Base-by-base conservation (phyloP, 805 yeast species). In the Jamesozyma piceae region DNA sequence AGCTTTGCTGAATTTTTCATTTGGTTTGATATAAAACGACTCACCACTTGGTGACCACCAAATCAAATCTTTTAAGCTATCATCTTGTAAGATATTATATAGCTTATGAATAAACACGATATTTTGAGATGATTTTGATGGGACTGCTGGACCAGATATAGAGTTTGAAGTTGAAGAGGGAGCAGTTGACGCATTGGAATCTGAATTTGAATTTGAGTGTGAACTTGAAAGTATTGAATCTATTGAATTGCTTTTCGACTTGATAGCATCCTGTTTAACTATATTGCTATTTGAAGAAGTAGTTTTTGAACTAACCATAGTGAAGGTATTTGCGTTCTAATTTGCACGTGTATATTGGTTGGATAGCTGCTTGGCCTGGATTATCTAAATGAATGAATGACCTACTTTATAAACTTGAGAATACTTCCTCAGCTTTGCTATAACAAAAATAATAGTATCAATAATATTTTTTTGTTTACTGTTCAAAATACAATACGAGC, bases 21-120 rank as follows among this genome's bases (percentile, higher is more conserved):
- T 81, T 0, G 96, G 96, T 4, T 75, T 65, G n/a, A 90, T 77
- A 43, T 78, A 74, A 53, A 92, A 92, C 4, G 89, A 76, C 38
- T 80, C 84, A 46, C 75, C 75, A 10, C 77, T 55, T 10, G 75
- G 69, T 1, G 86, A 64, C 97, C 97, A 90, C 79, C 90, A 80
- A 20, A 90, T 90, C 31, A 90, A 70, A 56, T 82, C 92, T 43
- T 74, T 66, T 28, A 90, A 66, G 24, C 74, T 63, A 2, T 68
- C 67, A 57, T 90, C 96, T 53, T 89, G 95, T 38, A 90, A 72
- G 94, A 90, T 90, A 49, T 82, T 78, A 68, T 85, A 89, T 21
- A 90, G 73, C 59, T 90, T 90, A 64, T 89, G 95, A 46, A 89
- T 84, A 65, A 90, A 90, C 4, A 78, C 77, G 1, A 79, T 69